Evolutionary conservation across 2,329 filamentous ascomycete genomes (phyloP), one percentile per base, ranked within the genome.

Genomic region (Rasamsonia emersonii): DNA sequence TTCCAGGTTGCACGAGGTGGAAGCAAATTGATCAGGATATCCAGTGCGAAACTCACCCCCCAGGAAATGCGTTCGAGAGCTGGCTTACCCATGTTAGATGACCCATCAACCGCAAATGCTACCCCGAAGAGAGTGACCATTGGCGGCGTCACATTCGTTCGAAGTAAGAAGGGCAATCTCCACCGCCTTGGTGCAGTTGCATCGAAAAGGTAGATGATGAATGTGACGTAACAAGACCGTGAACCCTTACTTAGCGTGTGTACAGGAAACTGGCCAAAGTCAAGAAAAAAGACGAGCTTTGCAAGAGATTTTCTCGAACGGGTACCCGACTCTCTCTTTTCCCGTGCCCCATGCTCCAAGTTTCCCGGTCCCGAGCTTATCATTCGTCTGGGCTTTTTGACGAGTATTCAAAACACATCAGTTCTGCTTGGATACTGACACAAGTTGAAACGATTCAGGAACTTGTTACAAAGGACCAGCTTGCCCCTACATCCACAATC

Each of bases 121-220:
- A 93, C 86, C 2, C 86, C 86, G 0, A 91, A 86, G 59, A 73
- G 70, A 41, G 71, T 79, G 24, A 63, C 67, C 4, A 66, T 93
- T 39, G 83, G 81, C 32, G 84, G 85, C 24, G 82, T 93, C 47
- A 77, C 74, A 42, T 94, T 93, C 53, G 72, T 85, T 48, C 75
- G 86, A 44, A 93, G 84, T 58, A 93, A 89, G 56, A 82, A 80
- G 46, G 86, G 86, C 40, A 94, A 93, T 46, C 72, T 94, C 16
- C 81, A 88, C 50, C 80, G 85, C 34, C 73, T 82, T 49, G 78
- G 82, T 41, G 70, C 86, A 35, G 73, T 89, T 38, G 78, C 79
- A 54, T 77, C 78, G 41, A 81, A 84, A 58, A 79, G 75, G 83
- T 89, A 75, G 61, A 77, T 70, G 30, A 18, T 36, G 34, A 44